Evolutionary conservation across 1,284 basidiomycete genomes (phyloP).

Genomic region (Cutaneotrichosporon sp.): DNA sequence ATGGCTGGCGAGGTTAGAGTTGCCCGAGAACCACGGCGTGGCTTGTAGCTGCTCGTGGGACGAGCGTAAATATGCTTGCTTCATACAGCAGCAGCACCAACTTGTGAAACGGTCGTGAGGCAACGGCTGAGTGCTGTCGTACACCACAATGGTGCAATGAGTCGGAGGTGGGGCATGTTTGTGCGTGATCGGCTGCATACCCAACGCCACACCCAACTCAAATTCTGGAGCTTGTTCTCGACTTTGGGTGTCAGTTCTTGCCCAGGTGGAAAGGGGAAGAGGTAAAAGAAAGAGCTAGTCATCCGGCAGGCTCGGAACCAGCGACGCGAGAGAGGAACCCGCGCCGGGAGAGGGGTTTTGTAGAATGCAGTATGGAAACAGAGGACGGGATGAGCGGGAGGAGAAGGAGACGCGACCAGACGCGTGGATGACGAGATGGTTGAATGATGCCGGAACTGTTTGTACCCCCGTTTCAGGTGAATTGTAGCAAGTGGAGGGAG

Average conservation of each 20-base stretch:
- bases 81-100: not conserved
- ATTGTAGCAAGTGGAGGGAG: not conserved
- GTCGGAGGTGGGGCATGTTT: not conserved
- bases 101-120: not conserved
- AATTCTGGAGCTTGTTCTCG: not conserved
- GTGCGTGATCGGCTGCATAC: not conserved
- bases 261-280: not conserved
- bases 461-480: not conserved
- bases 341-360: not conserved
- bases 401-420: not conserved
- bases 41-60: not conserved
- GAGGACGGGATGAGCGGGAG: not conserved
- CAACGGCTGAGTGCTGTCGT: not conserved
- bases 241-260: not conserved
- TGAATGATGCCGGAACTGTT: not conserved
- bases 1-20: not conserved
- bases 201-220: conserved; percentile 1
- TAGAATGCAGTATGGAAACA: not conserved
- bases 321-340: not conserved
- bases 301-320: not conserved
- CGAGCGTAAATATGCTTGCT: not conserved
- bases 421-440: not conserved
- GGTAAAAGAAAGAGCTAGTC: not conserved
- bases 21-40: not conserved
- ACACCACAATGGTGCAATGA: not conserved